Conservation (phyloP, 2,329 filamentous ascomycete genomes). For the Fusarium sp. region DNA sequence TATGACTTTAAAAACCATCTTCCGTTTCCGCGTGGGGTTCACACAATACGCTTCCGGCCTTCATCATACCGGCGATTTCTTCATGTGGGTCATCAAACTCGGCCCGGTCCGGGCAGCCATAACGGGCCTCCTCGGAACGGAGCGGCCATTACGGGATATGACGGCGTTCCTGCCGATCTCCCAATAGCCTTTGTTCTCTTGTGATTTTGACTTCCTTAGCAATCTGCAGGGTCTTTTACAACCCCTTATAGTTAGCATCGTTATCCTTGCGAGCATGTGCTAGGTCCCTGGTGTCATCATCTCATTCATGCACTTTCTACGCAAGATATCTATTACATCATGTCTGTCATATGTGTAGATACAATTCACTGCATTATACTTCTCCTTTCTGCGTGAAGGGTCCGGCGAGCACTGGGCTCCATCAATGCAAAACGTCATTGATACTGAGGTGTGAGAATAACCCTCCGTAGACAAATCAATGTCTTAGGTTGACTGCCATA, state of each 20-base stretch:
- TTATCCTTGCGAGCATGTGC: not conserved
- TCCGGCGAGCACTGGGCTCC: not conserved
- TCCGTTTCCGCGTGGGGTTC: conserved; percentile 10
- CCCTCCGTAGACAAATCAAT: not conserved
- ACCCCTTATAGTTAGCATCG: conserved; percentile 9
- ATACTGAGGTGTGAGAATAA: not conserved
- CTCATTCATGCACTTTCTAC: not conserved
- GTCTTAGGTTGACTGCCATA: not conserved
- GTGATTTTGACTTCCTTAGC: conserved; percentile 13
- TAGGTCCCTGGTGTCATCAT: not conserved
- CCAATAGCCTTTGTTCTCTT: not conserved
- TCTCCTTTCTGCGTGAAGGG: not conserved
- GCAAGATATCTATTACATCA: conserved; percentile 6
- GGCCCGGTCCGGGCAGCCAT: conserved; percentile 41
- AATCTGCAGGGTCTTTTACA: conserved; percentile 28
- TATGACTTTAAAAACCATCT: not conserved
- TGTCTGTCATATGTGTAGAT: not conserved
- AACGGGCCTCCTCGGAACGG: conserved; percentile 15
- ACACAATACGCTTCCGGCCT: conserved; percentile 13
- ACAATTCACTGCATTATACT: not conserved
- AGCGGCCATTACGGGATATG: conserved; percentile 17
- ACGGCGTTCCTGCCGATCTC: conserved; percentile 23
- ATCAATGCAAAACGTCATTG: not conserved
- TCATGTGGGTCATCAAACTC: conserved; percentile 26
- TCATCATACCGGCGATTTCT: conserved; percentile 19